Base-by-base conservation (phyloP, 768 basidiomycete species). In the Tricholomella constricta region DNA sequence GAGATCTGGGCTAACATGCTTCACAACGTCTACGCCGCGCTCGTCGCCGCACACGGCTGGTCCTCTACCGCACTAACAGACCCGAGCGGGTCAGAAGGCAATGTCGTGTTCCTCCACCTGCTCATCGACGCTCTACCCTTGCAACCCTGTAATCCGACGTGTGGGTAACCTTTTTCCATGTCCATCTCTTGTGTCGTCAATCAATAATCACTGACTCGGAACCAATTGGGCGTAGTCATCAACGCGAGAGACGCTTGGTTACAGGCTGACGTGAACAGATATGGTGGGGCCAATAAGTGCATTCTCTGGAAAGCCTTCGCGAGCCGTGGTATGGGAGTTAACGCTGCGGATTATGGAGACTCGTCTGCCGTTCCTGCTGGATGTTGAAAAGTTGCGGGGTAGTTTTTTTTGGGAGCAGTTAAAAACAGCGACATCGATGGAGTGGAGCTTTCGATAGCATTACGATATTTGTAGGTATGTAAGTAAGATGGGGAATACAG, bases 1-100 rank as follows among this genome's bases (percentile, higher is more conserved):
- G 82, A 84, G 59, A 72, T 84, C 29, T 77, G 74, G 75, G 74
- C 75, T 20, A 77, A 73, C 59, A 67, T 71, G 14, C 68, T 75
- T 1, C 74, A 75, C 62, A 72, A 74, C 34, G 72, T 76, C 47
- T 72, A 72, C 45, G 73, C 75, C 3, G 61, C 66, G 2, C 70
- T 77, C 35, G 69, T 75, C 8, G 53, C 23, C 6, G 59, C 62
- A 2, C 60, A 65, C 27, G 73, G 72, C 6, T 75, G 65, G 63
- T 69, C 69, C 5, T 54, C 67, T 4, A 69, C 67, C 19, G 73
- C 75, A 19, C 65, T 63, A 37, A 75, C 74, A 5, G 65, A 78
- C 56, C 68, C 77, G 6, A 61, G 53, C 12, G 67, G 69, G 42
- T 59, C 69, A 2, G 73, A 67, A 22, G 80, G 80, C 32, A 79